Base-by-base conservation (phyloP, 352 stramenopile species). In the Salisapilia sapeloensis region DNA sequence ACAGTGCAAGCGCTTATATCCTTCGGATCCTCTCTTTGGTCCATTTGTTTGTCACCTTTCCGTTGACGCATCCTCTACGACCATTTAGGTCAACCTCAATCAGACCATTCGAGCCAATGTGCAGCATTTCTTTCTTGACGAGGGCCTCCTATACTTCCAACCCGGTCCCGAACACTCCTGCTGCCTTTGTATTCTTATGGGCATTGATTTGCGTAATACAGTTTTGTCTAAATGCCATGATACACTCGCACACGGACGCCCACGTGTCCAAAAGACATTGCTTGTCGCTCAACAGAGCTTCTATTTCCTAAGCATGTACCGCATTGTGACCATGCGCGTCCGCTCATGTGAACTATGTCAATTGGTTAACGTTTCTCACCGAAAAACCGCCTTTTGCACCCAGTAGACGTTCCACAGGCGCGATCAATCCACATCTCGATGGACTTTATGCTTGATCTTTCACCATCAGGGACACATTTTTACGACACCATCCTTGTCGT, bases 371-470 rank as follows among this genome's bases (percentile, higher is more conserved):
- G 23, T 26, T 2, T 34, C 28, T n/a, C 34, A 43, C 4, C 8
- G 22, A 4, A 46, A 43, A n/a, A 29, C 38, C 2, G 28, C 33
- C 16, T 44, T 2, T 23, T 52, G 1, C 23, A 52, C 13, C 38
- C 34, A 3, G 29, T 52, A 8, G 23, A 47, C 12, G 39, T 52
- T 22, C 33, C 34, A 14, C 7, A 4, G 1, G 23, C 29, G 15
- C 38, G 44, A 1, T 52, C 38, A 35, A 20, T 15, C 18, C 6
- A 52, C 16, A 47, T 52, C 13, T 28, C 38, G 1, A 52, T 52
- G 44, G 38, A 47, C 15, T 52, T 52, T 27, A 30, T 52, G n/a
- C 23, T 29, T 2, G 25, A 18, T 7, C 31, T 50, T 17, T 33
- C 35, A 4, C 14, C 6, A 2, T 40, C 29, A 12, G n/a, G n/a